A percentile compares a stretch with the other conserved stretches of the same genome.
phyloP scores from a whole-genome alignment of 108 stramenopile genomes.

The Nitzschia putrida region DNA sequence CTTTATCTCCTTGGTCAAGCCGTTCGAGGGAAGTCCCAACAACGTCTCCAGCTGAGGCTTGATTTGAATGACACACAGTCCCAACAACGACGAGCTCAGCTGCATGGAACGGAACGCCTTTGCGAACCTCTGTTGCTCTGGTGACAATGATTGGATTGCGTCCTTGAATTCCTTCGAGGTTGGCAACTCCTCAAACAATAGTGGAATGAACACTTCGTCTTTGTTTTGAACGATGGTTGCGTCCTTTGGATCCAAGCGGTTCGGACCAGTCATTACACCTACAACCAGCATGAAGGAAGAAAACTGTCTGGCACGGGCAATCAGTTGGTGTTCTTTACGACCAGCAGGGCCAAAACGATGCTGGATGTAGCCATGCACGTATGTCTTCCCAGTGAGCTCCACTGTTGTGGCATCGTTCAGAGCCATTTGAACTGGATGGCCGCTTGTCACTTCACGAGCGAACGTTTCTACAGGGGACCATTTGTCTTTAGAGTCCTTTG shows the following conservation, averaged over 20 bases:
- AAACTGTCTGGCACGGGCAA: constrained; percentile 78
- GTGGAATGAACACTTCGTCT: constrained; percentile 83
- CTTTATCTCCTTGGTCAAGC: constrained; percentile 84
- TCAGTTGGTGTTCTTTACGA: constrained; percentile 23
- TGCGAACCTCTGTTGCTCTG: constrained; percentile 88
- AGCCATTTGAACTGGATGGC: constrained; percentile 33
- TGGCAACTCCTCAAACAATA: constrained; percentile 80
- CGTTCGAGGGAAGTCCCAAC: constrained; percentile 64
- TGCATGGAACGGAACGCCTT: constrained; percentile 83
- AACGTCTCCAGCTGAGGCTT: constrained; percentile 87
- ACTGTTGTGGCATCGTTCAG: constrained; percentile 55
- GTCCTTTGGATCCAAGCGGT: constrained; percentile 72
- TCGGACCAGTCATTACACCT: constrained; percentile 69
- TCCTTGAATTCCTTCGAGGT: constrained; percentile 90
- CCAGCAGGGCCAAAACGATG: constrained; percentile 38
- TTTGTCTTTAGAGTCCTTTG: constrained; percentile 2
- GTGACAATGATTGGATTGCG: constrained; percentile 80
- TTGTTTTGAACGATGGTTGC: constrained; percentile 88
- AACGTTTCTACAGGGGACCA: constrained; percentile 56
- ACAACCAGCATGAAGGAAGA: constrained; percentile 76
- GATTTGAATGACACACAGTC: constrained; percentile 75
- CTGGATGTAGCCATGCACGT: constrained; percentile 73
- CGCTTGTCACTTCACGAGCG: constrained; percentile 13
- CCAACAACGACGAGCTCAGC: constrained; percentile 79
- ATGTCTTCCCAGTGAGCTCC: constrained; percentile 60